Percentiles rank a stretch among this genome's conserved stretches.
These are phyloP conservation scores for Leishmania turanica DNA, from an alignment of 208 protist genomes.

Conservation along the genomic window DNA sequence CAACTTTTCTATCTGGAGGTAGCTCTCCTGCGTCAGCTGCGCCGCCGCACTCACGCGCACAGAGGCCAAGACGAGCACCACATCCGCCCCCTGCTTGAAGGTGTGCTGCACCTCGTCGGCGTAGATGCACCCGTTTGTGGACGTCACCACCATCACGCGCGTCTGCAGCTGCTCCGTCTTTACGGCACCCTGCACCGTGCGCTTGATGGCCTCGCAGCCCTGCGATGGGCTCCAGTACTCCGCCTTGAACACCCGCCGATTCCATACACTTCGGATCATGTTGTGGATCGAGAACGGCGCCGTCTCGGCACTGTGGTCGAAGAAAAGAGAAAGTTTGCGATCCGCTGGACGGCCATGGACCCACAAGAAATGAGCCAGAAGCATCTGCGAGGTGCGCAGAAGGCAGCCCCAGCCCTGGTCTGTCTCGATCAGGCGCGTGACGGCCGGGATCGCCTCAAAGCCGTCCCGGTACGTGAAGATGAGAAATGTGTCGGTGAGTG, in stretches of 20 bases:
- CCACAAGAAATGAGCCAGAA: slow-evolving; percentile 70
- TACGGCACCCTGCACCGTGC: slow-evolving; percentile 51
- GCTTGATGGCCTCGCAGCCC: slow-evolving; percentile 68
- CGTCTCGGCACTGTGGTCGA: slow-evolving; percentile 37
- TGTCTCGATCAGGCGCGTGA: slow-evolving; percentile 32
- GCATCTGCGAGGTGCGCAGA: slow-evolving; percentile 79
- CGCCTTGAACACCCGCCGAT: slow-evolving; percentile 40
- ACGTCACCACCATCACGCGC: slow-evolving; percentile 46
- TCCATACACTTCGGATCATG: slow-evolving; percentile 51
- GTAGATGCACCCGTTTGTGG: slow-evolving; percentile 50
- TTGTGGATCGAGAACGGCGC: slow-evolving; percentile 74
- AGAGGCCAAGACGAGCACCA: slow-evolving; percentile 66
- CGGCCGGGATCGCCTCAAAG: slow-evolving; percentile 52
- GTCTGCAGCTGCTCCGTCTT: slow-evolving; percentile 28
- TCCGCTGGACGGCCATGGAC: slow-evolving; percentile 36
- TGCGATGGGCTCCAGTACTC: slow-evolving; percentile 81
- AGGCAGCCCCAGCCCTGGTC: slow-evolving; percentile 89
- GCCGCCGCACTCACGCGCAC: slow-evolving; percentile 49
- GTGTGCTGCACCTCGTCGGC: slow-evolving; percentile 42
- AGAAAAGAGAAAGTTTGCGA: slow-evolving; percentile 49
- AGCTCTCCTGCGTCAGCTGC: slow-evolving; percentile 54
- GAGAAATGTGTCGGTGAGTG: slow-evolving; percentile 44
- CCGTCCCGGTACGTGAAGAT: slow-evolving; percentile 78
- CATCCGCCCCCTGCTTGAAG: slow-evolving; percentile 31
- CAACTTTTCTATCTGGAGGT: slow-evolving; percentile 57